These are phyloP conservation scores for Nemania sp. DNA, from an alignment of 2,329 filamentous ascomycete species.

Conservation along the genomic window DNA sequence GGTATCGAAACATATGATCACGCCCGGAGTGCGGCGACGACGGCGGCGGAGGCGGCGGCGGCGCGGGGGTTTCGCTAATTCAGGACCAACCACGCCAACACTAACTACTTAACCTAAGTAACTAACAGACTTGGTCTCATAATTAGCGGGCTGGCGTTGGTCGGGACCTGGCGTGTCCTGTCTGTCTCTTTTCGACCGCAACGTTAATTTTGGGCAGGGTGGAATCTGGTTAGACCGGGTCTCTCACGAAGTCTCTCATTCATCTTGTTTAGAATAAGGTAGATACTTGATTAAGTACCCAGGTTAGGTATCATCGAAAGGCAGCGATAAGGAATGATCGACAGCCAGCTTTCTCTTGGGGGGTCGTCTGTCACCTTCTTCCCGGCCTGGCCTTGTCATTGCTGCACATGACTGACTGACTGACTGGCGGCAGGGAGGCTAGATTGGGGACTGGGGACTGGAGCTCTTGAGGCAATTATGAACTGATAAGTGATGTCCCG, in stretches of 20 bases:
- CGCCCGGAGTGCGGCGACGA: slow-evolving; percentile 19
- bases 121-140: slow-evolving; percentile 7
- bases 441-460: slow-evolving; percentile 2
- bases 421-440: background rate
- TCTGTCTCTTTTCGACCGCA: background rate
- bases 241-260: slow-evolving; percentile 4
- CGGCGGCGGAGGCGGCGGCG: too few relatives aligned
- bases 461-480: slow-evolving; percentile 24
- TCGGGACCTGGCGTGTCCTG: too few relatives aligned
- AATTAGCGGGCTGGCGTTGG: slow-evolving; percentile 9
- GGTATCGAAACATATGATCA: slow-evolving; percentile 23
- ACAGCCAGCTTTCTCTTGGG: background rate
- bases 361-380: background rate
- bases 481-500: slow-evolving; percentile 11
- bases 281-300: too few relatives aligned
- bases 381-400: slow-evolving; percentile 1
- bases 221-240: slow-evolving; percentile 10
- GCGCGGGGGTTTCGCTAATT: background rate
- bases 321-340: slow-evolving; percentile 10
- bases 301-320: background rate
- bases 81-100: background rate
- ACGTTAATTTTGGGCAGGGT: background rate
- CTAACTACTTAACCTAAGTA: background rate
- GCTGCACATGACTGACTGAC: slow-evolving; percentile 13
- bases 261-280: background rate